Base-by-base conservation (phyloP, 202 grass and related monocot species). In the Schoenoplectus tabernaemontani region DNA sequence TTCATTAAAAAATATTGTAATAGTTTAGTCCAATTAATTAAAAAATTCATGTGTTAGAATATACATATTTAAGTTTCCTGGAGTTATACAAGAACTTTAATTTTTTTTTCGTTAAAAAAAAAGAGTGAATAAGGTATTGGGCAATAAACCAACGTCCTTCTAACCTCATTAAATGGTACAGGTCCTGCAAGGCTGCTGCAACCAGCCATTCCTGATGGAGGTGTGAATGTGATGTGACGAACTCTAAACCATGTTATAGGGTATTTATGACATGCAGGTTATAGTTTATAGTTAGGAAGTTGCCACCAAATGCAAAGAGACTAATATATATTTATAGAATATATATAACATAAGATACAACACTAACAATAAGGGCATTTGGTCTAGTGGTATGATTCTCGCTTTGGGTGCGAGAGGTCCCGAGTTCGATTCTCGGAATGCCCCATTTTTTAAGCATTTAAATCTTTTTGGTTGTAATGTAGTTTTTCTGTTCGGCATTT, bases 321-420 rank as follows among this genome's bases (percentile, higher is more conserved):
- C 28, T 28, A 28, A 28, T 28, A 28, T 28, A 28, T 1, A 28
- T 28, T 28, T 28, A 28, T 1, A 28, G 28, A 28, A 28, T 28
- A 28, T 28, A 28, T 28, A 28, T 28, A 28, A 28, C 0, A 28
- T 28, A 28, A 28, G 28, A 28, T 1, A 8, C 43, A 0, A 5
- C 0, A 28, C 4, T 1, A 13, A 8, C 22, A 79, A 34, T 0
- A 8, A 59, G 93, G 90, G 87, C 86, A 94, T 98, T 94, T 98
- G 91, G 89, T 98, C 95, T 91, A 95, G 89, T 98, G 89, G 91
- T 94, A 98, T 92, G 95, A 94, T 98, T 98, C 89, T 95, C 87
- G 95, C 91, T 98, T 95, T 98, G 91, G 91, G 95, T 95, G 91
- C 86, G 89, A 98, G 96, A 96, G 89, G 89, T 93, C 87, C 86